These are phyloP conservation scores for Acanthamoeba sp. DNA, from an alignment of 208 protist genomes.

Conservation along the genomic window DNA sequence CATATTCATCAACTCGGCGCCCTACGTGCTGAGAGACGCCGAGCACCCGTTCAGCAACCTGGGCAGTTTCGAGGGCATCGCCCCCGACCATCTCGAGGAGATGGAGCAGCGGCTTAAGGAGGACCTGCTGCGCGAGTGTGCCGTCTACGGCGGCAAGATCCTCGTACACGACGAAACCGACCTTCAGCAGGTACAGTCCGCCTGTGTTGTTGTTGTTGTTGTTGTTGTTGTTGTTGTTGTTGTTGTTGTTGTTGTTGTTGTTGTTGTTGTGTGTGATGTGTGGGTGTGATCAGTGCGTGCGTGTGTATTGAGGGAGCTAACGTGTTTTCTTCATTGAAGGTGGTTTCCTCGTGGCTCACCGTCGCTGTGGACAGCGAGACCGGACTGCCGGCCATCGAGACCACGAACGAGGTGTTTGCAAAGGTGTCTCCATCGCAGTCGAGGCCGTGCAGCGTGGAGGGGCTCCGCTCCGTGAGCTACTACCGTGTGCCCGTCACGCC, in stretches of 20 bases:
- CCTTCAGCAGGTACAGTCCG: conserved; percentile 14
- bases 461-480: conserved; percentile 37
- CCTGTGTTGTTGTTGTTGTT: not conserved
- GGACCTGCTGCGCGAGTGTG: conserved; percentile 65
- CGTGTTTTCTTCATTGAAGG: no score
- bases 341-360: conserved; percentile 34
- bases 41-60: conserved; percentile 72
- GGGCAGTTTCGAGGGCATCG: conserved; percentile 62
- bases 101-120: conserved; percentile 77
- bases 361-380: conserved; percentile 3
- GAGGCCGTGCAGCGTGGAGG: not conserved
- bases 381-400: conserved; percentile 55
- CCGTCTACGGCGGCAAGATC: conserved; percentile 67
- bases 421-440: not conserved
- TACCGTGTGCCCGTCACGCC: conserved; percentile 29
- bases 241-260: no score
- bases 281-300: not conserved
- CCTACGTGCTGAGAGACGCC: conserved; percentile 75
- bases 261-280: no score
- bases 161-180: conserved; percentile 77
- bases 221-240: not conserved
- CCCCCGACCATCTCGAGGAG: conserved; percentile 53
- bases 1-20: conserved; percentile 78
- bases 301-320: no score
- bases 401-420: conserved; percentile 51